phyloP scores from a whole-genome alignment of 352 stramenopile genomes.

The Blastocystis hominis region DNA sequence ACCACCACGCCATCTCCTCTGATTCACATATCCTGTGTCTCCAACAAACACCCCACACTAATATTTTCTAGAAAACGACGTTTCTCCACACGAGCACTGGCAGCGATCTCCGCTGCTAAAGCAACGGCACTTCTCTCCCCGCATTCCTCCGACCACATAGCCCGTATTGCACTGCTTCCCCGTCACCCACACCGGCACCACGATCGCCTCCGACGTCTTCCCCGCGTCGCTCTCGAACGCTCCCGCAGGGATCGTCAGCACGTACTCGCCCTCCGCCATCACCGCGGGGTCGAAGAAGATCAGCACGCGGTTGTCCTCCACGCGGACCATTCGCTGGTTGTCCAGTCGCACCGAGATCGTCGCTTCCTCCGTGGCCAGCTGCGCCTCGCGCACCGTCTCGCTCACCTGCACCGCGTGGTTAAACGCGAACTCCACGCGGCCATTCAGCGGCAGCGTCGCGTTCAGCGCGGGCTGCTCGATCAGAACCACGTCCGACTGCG shows the following conservation, averaged over 20 bases:
- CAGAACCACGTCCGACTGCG: neutral
- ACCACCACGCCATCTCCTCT: too few relatives aligned
- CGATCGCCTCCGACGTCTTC: neutral
- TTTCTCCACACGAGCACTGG: constrained; percentile 54
- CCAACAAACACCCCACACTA: neutral
- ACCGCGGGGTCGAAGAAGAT: neutral
- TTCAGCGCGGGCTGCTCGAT: neutral
- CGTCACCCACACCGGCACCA: neutral
- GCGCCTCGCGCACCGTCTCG: neutral
- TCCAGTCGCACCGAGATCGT: neutral
- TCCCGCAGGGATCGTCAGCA: neutral
- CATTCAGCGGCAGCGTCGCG: constrained; percentile 17
- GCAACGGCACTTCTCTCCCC: constrained; percentile 32
- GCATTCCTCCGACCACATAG: constrained; percentile 51
- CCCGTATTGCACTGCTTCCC: constrained; percentile 4
- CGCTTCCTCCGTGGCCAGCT: neutral
- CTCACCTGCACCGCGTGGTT: constrained; percentile 2
- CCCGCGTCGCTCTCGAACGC: neutral
- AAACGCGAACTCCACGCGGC: constrained; percentile 28
- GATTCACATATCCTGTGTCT: neutral
- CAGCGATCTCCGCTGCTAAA: constrained; percentile 35
- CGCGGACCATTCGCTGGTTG: neutral
- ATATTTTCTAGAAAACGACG: constrained; percentile 41
- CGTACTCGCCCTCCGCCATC: neutral
- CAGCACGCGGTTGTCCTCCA: constrained; percentile 24